These are phyloP conservation scores for Leptomonas seymouri DNA, from an alignment of 208 protist genomes.

Conservation along the genomic window DNA sequence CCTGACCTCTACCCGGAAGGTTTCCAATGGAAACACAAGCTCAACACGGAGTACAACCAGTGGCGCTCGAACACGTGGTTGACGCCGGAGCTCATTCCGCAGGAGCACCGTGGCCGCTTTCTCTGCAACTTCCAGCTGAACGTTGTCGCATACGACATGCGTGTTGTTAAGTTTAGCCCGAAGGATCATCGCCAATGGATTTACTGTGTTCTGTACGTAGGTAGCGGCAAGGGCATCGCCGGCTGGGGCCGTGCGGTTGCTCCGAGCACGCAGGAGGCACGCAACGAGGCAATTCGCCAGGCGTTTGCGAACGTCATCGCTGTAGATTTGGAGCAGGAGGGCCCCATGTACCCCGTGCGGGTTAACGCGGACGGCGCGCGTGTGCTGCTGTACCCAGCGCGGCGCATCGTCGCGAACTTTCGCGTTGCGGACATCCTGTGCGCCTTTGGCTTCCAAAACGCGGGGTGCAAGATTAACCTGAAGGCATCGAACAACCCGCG, in stretches of 20 bases:
- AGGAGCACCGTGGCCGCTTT: constrained; percentile 92
- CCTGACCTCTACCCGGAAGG: constrained; percentile 93
- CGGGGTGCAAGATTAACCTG: constrained; percentile 87
- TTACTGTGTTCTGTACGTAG: constrained; percentile 92
- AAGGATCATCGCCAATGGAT: constrained; percentile 95
- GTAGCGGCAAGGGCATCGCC: constrained; percentile 91
- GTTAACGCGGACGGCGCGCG: constrained; percentile 91
- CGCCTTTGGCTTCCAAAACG: constrained; percentile 94
- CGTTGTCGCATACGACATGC: constrained; percentile 92
- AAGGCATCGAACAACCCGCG: constrained; percentile 83
- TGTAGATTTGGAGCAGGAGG: constrained; percentile 93
- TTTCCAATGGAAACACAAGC: constrained; percentile 94
- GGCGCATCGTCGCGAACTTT: constrained; percentile 91
- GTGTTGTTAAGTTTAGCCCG: constrained; percentile 93
- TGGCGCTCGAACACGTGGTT: constrained; percentile 95
- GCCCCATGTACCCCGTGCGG: constrained; percentile 92
- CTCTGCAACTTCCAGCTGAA: constrained; percentile 95
- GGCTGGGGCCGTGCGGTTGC: constrained; percentile 91
- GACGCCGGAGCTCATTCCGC: constrained; percentile 91
- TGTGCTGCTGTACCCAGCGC: constrained; percentile 88
- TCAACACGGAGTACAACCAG: constrained; percentile 95
- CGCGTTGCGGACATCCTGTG: constrained; percentile 92
- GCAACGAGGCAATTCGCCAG: constrained; percentile 89
- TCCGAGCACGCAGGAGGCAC: constrained; percentile 89
- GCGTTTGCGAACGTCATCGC: constrained; percentile 93